These are phyloP conservation scores for Arthromyces matolae DNA, from an alignment of 768 basidiomycete species.

Conservation along the genomic window DNA sequence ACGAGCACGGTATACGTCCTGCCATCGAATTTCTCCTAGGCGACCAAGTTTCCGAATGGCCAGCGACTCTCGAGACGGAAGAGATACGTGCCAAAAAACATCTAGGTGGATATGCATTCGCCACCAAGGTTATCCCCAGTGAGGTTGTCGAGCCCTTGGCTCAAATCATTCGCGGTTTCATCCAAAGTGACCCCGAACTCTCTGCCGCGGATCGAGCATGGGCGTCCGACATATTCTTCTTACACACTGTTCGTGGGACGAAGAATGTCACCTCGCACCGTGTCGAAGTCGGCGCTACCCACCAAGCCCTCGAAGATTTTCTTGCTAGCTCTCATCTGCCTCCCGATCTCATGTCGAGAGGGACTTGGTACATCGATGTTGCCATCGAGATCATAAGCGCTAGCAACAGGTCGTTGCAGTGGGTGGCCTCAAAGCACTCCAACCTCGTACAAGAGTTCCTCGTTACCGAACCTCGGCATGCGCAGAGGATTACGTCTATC, in stretches of 20 bases:
- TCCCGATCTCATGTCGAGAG: background rate
- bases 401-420: slow-evolving; percentile 12
- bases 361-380: slow-evolving; percentile 21
- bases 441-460: background rate
- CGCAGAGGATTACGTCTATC: background rate
- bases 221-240: slow-evolving; percentile 22
- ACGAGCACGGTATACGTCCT: slow-evolving; percentile 24
- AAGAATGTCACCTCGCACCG: slow-evolving; percentile 22
- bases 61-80: slow-evolving; percentile 19
- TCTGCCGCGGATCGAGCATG: slow-evolving; percentile 1
- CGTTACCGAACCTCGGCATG: background rate
- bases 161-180: slow-evolving; percentile 10
- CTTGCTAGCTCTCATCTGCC: background rate
- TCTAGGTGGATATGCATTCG: slow-evolving; percentile 16
- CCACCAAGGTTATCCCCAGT: slow-evolving; percentile 17
- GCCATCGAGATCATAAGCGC: slow-evolving; percentile 18
- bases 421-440: slow-evolving; percentile 8
- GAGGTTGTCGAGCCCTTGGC: slow-evolving; percentile 9
- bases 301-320: background rate
- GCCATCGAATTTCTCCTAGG: slow-evolving; percentile 15
- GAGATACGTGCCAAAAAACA: slow-evolving; percentile 16
- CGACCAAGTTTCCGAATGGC: slow-evolving; percentile 20
- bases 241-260: slow-evolving; percentile 26
- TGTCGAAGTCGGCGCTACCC: background rate
- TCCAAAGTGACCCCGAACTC: slow-evolving; percentile 3